Evolutionary conservation across 1,284 basidiomycete genomes (phyloP).

Genomic region (Tetrapyrgos nigripes): DNA sequence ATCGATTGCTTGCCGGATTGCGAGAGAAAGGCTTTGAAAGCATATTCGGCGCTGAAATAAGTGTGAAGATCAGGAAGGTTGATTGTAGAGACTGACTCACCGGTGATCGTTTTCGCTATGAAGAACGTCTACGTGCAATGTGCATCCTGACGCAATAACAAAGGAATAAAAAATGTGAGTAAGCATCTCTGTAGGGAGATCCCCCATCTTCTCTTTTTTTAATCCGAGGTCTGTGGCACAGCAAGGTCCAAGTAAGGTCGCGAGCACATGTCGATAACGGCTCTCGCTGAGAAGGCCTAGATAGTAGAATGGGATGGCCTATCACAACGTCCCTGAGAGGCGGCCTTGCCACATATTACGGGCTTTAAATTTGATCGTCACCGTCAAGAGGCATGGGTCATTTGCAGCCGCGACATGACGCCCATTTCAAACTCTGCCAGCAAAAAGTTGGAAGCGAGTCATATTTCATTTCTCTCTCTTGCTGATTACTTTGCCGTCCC

Average conservation of each 20-base stretch:
- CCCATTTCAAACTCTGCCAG: too few species aligned
- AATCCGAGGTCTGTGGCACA: conserved; percentile 92
- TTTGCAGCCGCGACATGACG: too few species aligned
- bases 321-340: too few species aligned
- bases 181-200: conserved; percentile 97
- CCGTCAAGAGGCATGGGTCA: too few species aligned
- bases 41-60: conserved; percentile 84
- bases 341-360: too few species aligned
- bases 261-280: conserved; percentile 98
- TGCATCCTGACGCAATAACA: conserved; percentile 89
- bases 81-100: conserved; percentile 63
- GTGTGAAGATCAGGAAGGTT: conserved; percentile 11
- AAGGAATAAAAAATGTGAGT: conserved; percentile 95
- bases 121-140: conserved; percentile 93
- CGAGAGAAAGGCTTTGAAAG: conserved; percentile 98
- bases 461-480: too few species aligned
- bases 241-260: too few species aligned
- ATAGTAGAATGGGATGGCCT: too few species aligned
- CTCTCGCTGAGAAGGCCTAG: conserved; percentile 93
- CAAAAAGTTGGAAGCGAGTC: too few species aligned
- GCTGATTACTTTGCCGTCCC: too few species aligned
- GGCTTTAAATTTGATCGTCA: too few species aligned
- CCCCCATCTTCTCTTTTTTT: conserved; percentile 96
- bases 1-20: conserved; percentile 93
- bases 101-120: conserved; percentile 98